Evolutionary conservation across 768 basidiomycete species (phyloP).

Genomic region (Fistulinella prunicolor): DNA sequence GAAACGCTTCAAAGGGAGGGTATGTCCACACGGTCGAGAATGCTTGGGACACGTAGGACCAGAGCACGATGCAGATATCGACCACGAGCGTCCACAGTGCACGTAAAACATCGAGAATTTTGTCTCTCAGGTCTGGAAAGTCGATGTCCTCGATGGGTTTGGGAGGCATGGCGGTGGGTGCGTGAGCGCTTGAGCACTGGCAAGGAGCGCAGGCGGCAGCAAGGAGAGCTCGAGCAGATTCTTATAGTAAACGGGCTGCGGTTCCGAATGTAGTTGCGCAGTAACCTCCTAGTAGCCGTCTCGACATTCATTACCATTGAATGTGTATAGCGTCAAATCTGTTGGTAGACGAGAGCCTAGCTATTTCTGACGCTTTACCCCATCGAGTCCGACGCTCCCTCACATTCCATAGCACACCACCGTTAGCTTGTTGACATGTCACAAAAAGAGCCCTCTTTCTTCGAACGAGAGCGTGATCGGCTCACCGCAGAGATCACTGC

Average conservation of each 20-base stretch:
- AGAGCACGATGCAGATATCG: slow-evolving; percentile 5
- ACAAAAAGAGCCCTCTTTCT: slow-evolving; percentile 53
- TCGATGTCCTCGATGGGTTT: slow-evolving; percentile 18
- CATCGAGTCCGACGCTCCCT: not conserved
- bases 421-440: slow-evolving; percentile 23
- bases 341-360: no score
- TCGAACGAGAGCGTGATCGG: slow-evolving; percentile 76
- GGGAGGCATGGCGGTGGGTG: slow-evolving; percentile 16
- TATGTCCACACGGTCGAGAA: slow-evolving; percentile 17
- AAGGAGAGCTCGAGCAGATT: not conserved
- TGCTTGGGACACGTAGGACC: slow-evolving; percentile 4
- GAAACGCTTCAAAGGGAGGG: slow-evolving; percentile 23
- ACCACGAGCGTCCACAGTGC: slow-evolving; percentile 6
- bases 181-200: no score
- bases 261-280: no score
- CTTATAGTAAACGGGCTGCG: not conserved
- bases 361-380: no score
- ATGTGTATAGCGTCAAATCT: no score
- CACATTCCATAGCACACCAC: no score
- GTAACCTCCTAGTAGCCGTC: no score
- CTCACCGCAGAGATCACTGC: slow-evolving; percentile 71
- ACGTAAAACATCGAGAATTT: slow-evolving; percentile 14
- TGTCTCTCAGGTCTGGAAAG: slow-evolving; percentile 11
- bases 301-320: no score
- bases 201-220: no score